These are phyloP conservation scores for Nakazawaea populi DNA, from an alignment of 805 yeast species.

Conservation along the genomic window DNA sequence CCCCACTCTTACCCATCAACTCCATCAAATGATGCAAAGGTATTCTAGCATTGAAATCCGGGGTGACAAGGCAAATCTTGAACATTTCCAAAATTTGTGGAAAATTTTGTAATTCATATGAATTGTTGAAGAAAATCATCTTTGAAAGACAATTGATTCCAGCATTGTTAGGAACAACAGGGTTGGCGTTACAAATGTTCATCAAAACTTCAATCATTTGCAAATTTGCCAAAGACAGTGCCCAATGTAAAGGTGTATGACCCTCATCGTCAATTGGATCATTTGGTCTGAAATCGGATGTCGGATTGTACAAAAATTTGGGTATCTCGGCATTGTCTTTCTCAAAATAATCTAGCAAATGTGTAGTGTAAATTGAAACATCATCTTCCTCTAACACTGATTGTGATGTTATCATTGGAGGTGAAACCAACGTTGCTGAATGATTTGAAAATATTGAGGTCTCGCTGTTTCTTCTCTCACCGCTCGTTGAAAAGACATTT, in stretches of 20 bases:
- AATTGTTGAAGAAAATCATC: conserved; percentile 64
- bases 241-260: conserved; percentile 82
- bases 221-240: conserved; percentile 70
- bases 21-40: conserved; percentile 68
- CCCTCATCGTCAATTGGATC: conserved; percentile 75
- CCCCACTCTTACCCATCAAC: conserved; percentile 26
- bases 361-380: conserved; percentile 32
- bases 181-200: conserved; percentile 54
- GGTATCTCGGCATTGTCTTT: conserved; percentile 36
- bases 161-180: conserved; percentile 40
- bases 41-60: conserved; percentile 66
- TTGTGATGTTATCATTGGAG: conserved; percentile 5
- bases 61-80: conserved; percentile 61
- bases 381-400: conserved; percentile 22
- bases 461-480: conserved; percentile 30
- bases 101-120: conserved; percentile 59
- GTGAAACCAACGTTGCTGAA: conserved; percentile 12
- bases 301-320: conserved; percentile 44
- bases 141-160: conserved; percentile 72
- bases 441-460: conserved; percentile 35
- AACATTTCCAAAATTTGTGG: conserved; percentile 51
- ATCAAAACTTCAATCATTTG: conserved; percentile 52
- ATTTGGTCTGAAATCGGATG: conserved; percentile 57
- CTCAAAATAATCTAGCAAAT: conserved; percentile 45
- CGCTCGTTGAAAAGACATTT: conserved; percentile 10